Evolutionary conservation across 441 rosid species (phyloP), one percentile per base, ranked within the genome.

Genomic region (Gossypium lobatum): DNA sequence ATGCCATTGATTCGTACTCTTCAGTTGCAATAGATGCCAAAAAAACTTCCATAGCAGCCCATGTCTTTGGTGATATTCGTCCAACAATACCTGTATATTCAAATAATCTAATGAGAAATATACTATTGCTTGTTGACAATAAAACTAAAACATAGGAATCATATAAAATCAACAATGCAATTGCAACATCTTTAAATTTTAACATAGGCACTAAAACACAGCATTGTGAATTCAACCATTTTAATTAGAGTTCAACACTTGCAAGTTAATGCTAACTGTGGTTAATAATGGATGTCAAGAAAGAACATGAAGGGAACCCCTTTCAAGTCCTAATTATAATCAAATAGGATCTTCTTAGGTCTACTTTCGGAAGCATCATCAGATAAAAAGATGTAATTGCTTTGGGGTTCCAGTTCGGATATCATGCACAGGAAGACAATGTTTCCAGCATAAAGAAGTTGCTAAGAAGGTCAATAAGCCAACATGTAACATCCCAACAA

Each of bases 11-110:
- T 73, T 88, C 91, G 6, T 95, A 95, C 70, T 91, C 98, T 82
- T 88, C 92, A 39, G 91, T 80, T 79, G 97, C 87, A 76, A 95
- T 86, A 34, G 99, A 93, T 70, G 88, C 77, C 78, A 95, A 83
- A 82, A 95, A 95, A 73, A 85, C 89, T 73, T 95, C 98, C 95
- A 95, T 91, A 20, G 99, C 99, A 61, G 80, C 88, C 99, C 99
- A 95, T 64, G 98, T 95, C 83, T 81, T 87, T 21, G 98, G 99
- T 21, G 98, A 93, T 87, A 95, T 90, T 69, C 97, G 96, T 64
- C 99, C 99, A 75, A 95, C 99, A 81, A 95, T 95, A 71, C 99
- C 98, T 95, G 88, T 28, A 73, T 52, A 79, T 59, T 61, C 16
- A 53, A 46, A 62, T 28, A 28, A 23, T 14, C 6, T 37, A 72